Base-by-base conservation (phyloP, 768 basidiomycete species). In the Kwoniella sp. region DNA sequence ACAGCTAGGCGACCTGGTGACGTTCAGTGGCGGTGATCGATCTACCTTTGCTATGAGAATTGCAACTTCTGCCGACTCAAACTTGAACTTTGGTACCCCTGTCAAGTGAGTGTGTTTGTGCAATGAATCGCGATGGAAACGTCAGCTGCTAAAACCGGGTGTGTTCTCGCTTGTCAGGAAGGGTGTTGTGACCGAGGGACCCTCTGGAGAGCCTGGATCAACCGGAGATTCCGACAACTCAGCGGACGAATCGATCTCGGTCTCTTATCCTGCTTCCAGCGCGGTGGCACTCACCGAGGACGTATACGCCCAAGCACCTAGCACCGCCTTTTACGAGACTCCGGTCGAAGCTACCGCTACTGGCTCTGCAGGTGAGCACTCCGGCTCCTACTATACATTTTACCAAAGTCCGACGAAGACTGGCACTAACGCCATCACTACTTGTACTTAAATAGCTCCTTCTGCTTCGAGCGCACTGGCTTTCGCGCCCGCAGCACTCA, bases 1-100 rank as follows among this genome's bases (percentile, higher is more conserved):
- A 58, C 47, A 26, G 45, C 4, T 28, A 4, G 13, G 13, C 23
- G 29, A 3, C 51, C 7, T 34, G 15, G 25, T 9, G 5, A 20
- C 17, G n/a, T 34, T 30, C 37, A 65, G 65, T 51, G 65, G 65
- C 9, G 31, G 34, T 28, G 65, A 66, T 29, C 48, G 65, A 41
- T 30, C 37, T 8, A 50, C 60, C 8, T 58, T 62, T 20, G 51
- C 48, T 25, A 47, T 51, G 37, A 59, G 50, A 22, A 47, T 58
- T 28, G 50, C 55, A 38, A 63, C 58, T 15, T 38, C 60, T 5
- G 54, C 31, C 29, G 58, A 50, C 13, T 30, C 51, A 1, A 55
- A 55, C 52, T 38, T 61, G 1, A 61, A 61, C 52, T 61, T 61
- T 45, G 60, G 60, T n/a, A 13, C 60, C 9, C 60, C 60, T 26